Evolutionary conservation across 2,329 filamentous ascomycete genomes (phyloP).

Genomic region (Penicillium decumbens): DNA sequence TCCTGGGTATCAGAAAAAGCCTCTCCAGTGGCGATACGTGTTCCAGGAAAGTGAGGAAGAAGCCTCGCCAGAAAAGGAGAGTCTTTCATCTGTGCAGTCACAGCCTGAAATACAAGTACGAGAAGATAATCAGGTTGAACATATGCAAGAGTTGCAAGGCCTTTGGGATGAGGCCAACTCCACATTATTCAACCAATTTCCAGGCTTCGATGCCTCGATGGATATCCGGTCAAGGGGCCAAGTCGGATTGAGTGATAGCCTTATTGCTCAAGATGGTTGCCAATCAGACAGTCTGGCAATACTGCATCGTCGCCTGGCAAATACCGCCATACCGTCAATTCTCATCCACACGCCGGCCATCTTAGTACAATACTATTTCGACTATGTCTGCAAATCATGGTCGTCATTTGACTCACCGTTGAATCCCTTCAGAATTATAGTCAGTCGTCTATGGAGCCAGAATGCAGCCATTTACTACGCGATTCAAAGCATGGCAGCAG

Average conservation of each 20-base stretch:
- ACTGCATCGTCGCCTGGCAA: slow-evolving; percentile 17
- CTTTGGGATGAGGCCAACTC: slow-evolving; percentile 12
- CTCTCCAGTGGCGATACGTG: slow-evolving; percentile 22
- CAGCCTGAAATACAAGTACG: background rate
- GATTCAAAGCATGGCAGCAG: slow-evolving; percentile 26
- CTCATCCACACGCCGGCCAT: slow-evolving; percentile 22
- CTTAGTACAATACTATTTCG: slow-evolving; percentile 23
- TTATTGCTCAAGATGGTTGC: background rate
- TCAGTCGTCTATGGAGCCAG: slow-evolving; percentile 22
- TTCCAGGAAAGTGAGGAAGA: slow-evolving; percentile 15
- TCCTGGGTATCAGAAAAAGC: slow-evolving; percentile 21
- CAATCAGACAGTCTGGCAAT: slow-evolving; percentile 16
- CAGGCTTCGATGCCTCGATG: slow-evolving; percentile 11
- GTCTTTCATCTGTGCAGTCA: background rate
- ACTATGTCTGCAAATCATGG: slow-evolving; percentile 23
- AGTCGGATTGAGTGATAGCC: background rate
- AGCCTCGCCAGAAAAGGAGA: background rate
- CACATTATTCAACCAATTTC: slow-evolving; percentile 16
- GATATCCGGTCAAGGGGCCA: slow-evolving; percentile 5
- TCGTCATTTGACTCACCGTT: slow-evolving; percentile 23
- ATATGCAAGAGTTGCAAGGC: slow-evolving; percentile 6
- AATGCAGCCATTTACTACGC: slow-evolving; percentile 24
- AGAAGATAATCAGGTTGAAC: background rate
- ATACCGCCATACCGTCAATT: slow-evolving; percentile 17
- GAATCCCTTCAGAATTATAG: slow-evolving; percentile 19